These are phyloP conservation scores for Coleophoma crateriformis DNA, from an alignment of 2,329 filamentous ascomycete species.

Conservation along the genomic window DNA sequence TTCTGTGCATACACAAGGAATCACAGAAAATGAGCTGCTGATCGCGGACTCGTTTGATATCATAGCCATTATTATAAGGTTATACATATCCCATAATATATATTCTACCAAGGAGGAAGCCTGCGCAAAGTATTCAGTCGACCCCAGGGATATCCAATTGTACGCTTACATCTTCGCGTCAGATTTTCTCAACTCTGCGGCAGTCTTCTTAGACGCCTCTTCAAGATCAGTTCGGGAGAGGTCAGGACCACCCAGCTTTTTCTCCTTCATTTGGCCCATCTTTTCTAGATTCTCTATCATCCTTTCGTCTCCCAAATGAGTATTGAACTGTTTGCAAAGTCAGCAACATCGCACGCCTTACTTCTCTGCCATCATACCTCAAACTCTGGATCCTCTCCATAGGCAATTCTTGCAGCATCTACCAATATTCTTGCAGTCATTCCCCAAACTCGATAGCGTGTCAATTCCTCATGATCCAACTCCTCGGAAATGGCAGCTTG, in stretches of 20 bases:
- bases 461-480: conserved; percentile 42
- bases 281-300: conserved; percentile 52
- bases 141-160: neutral
- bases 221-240: conserved; percentile 42
- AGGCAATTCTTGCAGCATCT: conserved; percentile 81
- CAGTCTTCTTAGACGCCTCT: conserved; percentile 28
- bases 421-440: conserved; percentile 92
- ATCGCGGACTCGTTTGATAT: neutral
- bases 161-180: conserved; percentile 7
- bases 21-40: no score
- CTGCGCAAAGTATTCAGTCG: neutral
- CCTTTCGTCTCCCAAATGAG: conserved; percentile 46
- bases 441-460: conserved; percentile 81
- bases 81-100: neutral
- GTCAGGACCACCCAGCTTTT: conserved; percentile 40
- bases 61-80: neutral
- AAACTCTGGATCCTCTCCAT: conserved; percentile 77
- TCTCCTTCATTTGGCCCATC: conserved; percentile 48
- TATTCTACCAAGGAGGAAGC: neutral
- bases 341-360: conserved; percentile 2
- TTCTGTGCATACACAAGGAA: no score
- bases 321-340: conserved; percentile 18
- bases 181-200: neutral
- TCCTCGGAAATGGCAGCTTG: conserved; percentile 38
- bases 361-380: conserved; percentile 37